Evolutionary conservation across 2,329 filamentous ascomycete genomes (phyloP), one percentile per base, ranked within the genome.

Genomic region (Tolypocladium tropicale): DNA sequence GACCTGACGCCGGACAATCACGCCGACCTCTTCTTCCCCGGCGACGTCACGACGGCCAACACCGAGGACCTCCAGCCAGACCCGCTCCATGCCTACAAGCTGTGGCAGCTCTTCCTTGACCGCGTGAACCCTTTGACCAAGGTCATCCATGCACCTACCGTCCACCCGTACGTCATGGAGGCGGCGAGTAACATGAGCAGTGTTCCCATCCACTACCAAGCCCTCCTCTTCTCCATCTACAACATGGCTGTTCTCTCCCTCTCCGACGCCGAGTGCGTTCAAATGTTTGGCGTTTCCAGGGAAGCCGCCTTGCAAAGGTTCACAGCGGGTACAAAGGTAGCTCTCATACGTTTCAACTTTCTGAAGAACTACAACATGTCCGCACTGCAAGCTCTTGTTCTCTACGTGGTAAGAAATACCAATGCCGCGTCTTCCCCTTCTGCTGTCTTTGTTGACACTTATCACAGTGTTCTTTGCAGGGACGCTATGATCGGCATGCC

Each of bases 61-160:
- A 62, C 74, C 16, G 74, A 78, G 54, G 75, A 78, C 16, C 71
- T 88, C 65, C 84, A 87, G 61, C 88, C 89, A 0, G 74, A 82
- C 5, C 79, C 84, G 0, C 77, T 82, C 14, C 82, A 89, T 36
- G 80, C 88, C 30, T 84, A 89, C 63, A 78, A 79, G 53, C 76
- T 93, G 6, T 93, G 89, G 89, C 85, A 90, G 66, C 75, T 83
- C 10, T 91, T 86, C 61, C 72, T 90, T 6, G 83, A 89, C 52
- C 84, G 89, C 58, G 83, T 92, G 55, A 88, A 92, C 63, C 88
- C 88, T 0, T 68, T 90, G 50, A 82, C 83, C 61, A 92, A 91
- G 66, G 72, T 82, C 50, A 83, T 90, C 28, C 89, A 93, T 65
- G 79, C 86, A 1, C 88, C 88, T 0, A 84, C 84, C 0, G 69